Conservation (phyloP, 495 filamentous ascomycete genomes). For the Aspergillus biplanus region DNA sequence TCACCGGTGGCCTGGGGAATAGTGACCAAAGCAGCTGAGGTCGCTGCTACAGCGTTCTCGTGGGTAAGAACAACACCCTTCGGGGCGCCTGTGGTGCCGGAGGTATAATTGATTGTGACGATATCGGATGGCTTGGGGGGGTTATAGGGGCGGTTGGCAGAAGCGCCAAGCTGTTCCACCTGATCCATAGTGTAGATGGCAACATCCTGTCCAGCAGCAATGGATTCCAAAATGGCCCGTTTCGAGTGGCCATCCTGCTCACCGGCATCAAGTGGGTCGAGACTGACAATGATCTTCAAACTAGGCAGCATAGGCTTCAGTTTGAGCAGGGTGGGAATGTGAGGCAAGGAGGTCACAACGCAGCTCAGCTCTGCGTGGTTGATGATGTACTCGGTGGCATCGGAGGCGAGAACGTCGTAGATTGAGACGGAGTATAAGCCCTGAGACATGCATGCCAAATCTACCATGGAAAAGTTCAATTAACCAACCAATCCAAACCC, state of each 20-base stretch:
- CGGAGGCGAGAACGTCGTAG: slow-evolving; percentile 92
- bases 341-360: slow-evolving; percentile 79
- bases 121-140: slow-evolving; percentile 75
- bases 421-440: slow-evolving; percentile 88
- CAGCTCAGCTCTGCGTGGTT: slow-evolving; percentile 80
- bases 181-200: slow-evolving; percentile 76
- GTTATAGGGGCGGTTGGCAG: slow-evolving; percentile 64
- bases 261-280: slow-evolving; percentile 84
- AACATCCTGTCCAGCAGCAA: slow-evolving; percentile 74
- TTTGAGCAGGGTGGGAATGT: slow-evolving; percentile 85
- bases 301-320: slow-evolving; percentile 75
- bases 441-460: slow-evolving; percentile 89
- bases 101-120: slow-evolving; percentile 97
- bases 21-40: slow-evolving; percentile 58
- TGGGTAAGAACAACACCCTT: slow-evolving; percentile 94
- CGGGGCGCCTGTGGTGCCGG: slow-evolving; percentile 90
- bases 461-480: slow-evolving; percentile 41
- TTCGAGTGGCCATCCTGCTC: slow-evolving; percentile 82
- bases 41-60: slow-evolving; percentile 74
- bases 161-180: slow-evolving; percentile 75
- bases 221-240: slow-evolving; percentile 68
- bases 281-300: slow-evolving; percentile 85
- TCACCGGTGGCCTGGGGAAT: slow-evolving; percentile 57
- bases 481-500: background rate
- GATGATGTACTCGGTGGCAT: slow-evolving; percentile 92